Conservation (phyloP, 306 rosid species). For the Inga oerstediana region DNA sequence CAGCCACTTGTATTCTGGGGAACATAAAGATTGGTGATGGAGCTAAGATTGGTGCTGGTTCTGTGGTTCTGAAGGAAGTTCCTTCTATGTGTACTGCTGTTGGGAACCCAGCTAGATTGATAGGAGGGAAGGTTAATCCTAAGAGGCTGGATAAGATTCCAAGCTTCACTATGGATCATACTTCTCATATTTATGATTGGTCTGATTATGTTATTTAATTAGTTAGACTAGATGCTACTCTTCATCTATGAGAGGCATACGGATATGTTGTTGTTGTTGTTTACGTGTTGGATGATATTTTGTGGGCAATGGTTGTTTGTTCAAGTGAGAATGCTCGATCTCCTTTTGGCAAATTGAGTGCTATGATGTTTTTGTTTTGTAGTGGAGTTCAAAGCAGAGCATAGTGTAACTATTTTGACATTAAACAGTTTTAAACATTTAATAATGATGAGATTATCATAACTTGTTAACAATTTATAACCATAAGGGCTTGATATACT, state of each 20-base stretch:
- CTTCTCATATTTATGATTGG: slow-evolving; percentile 65
- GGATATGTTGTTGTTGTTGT: neutral
- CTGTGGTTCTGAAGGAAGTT: slow-evolving; percentile 90
- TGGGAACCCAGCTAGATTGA: slow-evolving; percentile 83
- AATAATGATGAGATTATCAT: neutral
- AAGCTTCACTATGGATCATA: slow-evolving; percentile 85
- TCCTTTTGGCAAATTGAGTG: slow-evolving; percentile 39
- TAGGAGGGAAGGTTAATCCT: slow-evolving; percentile 86
- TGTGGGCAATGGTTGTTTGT: neutral
- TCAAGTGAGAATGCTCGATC: slow-evolving; percentile 37
- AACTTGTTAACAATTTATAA: neutral
- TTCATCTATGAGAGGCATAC: neutral
- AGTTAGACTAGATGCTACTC: neutral
- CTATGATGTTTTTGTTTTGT: neutral
- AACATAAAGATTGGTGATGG: slow-evolving; percentile 80
- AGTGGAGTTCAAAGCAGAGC: neutral
- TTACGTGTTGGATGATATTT: neutral
- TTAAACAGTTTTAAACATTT: no score
- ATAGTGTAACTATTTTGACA: neutral
- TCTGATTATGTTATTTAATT: slow-evolving; percentile 80
- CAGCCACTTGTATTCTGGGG: slow-evolving; percentile 85
- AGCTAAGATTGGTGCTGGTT: slow-evolving; percentile 90
- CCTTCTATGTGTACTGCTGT: slow-evolving; percentile 88
- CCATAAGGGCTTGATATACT: no score
- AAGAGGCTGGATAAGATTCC: slow-evolving; percentile 69